These are phyloP conservation scores for Pistacia integerrima DNA, from an alignment of 345 rosid genomes.

Conservation along the genomic window DNA sequence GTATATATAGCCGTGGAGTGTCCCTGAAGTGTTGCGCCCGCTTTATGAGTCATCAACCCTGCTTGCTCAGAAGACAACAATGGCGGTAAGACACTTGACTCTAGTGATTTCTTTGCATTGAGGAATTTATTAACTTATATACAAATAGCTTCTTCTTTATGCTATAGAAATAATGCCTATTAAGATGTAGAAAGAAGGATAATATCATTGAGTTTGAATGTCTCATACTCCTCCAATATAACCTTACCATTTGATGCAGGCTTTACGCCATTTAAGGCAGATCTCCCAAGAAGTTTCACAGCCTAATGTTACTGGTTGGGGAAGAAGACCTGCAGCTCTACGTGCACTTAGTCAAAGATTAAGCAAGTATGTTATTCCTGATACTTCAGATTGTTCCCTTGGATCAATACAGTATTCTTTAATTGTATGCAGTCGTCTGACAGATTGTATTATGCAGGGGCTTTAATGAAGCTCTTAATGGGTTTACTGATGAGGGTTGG, in stretches of 20 bases:
- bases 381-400: not conserved
- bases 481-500: slow-evolving; percentile 96
- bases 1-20: slow-evolving; percentile 81
- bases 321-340: slow-evolving; percentile 92
- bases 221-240: not conserved
- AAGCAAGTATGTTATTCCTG: slow-evolving; percentile 55
- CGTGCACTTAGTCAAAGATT: slow-evolving; percentile 87
- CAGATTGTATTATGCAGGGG: slow-evolving; percentile 54
- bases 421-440: slow-evolving; percentile 8
- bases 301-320: slow-evolving; percentile 82
- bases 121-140: too few species aligned
- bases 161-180: too few species aligned
- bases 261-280: slow-evolving; percentile 88
- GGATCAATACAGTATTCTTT: not conserved
- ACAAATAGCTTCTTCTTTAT: not conserved
- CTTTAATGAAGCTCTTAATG: slow-evolving; percentile 94
- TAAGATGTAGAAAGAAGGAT: too few species aligned
- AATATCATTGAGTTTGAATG: not conserved
- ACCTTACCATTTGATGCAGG: slow-evolving; percentile 44
- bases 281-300: slow-evolving; percentile 93
- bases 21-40: slow-evolving; percentile 96
- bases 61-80: slow-evolving; percentile 93
- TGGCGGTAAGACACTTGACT: slow-evolving; percentile 64
- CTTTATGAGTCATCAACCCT: slow-evolving; percentile 90
- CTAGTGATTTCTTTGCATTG: slow-evolving; percentile 2